Evolutionary conservation across 306 rosid genomes (phyloP).

Genomic region (Carpinus fangiana): DNA sequence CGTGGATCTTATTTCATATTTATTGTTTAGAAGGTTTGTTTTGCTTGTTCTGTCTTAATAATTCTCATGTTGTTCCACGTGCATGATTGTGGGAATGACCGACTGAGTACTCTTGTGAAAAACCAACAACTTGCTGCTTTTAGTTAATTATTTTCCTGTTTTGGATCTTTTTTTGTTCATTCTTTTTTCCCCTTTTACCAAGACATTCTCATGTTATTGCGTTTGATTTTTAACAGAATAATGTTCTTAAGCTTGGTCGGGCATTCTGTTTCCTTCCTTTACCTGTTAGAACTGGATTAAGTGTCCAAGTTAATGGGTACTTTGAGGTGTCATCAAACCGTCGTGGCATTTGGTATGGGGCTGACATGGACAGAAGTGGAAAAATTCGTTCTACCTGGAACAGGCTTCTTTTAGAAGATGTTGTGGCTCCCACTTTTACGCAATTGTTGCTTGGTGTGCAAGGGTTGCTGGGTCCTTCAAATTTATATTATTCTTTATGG

Average conservation of each 20-base stretch:
- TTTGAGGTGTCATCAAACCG: conserved; percentile 96
- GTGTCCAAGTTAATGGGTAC: conserved; percentile 92
- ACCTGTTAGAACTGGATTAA: conserved; percentile 90
- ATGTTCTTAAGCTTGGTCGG: conserved; percentile 70
- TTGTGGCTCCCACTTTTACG: conserved; percentile 77
- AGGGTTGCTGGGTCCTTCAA: conserved; percentile 62
- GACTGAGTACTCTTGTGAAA: not conserved
- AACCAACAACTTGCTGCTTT: not conserved
- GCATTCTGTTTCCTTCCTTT: conserved; percentile 98
- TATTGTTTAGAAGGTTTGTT: not conserved
- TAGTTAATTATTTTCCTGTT: not conserved
- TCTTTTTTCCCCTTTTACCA: conserved; percentile 18
- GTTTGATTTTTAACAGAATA: conserved; percentile 59
- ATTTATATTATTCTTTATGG: conserved; percentile 76
- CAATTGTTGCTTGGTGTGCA: conserved; percentile 71
- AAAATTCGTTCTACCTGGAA: conserved; percentile 94
- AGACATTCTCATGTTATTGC: conserved; percentile 32
- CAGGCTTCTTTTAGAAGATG: conserved; percentile 87
- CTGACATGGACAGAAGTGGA: conserved; percentile 98
- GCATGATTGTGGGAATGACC: not conserved
- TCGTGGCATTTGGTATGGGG: conserved; percentile 99
- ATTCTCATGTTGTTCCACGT: not conserved
- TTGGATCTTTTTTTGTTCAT: not conserved
- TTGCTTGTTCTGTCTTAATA: not conserved
- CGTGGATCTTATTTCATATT: no score